phyloP scores from a whole-genome alignment of 768 basidiomycete genomes.

The Boletus fagicola region DNA sequence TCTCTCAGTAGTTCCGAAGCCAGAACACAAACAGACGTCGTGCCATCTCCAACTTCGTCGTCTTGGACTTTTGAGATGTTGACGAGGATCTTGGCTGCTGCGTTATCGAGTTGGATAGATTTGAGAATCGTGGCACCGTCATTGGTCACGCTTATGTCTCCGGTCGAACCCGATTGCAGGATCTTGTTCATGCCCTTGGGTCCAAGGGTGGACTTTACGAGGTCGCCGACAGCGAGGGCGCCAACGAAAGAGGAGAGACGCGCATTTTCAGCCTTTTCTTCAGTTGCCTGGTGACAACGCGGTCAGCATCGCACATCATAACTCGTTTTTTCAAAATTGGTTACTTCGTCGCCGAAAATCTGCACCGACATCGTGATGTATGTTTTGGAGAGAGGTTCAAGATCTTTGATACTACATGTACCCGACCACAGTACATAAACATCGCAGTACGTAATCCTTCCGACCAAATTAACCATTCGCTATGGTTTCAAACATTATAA shows the following conservation, averaged over 20 bases:
- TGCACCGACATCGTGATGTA: constrained; percentile 48
- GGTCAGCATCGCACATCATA: neutral
- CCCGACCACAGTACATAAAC: neutral
- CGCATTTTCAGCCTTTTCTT: constrained; percentile 97
- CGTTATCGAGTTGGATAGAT: constrained; percentile 95
- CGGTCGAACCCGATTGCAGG: constrained; percentile 84
- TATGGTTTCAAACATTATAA: too few relatives aligned
- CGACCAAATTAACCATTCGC: too few relatives aligned
- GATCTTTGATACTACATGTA: neutral
- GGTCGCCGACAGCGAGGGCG: constrained; percentile 93
- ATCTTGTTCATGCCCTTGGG: constrained; percentile 99
- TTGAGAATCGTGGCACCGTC: constrained; percentile 99
- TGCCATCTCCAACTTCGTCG: constrained; percentile 97
- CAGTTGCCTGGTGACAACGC: constrained; percentile 57
- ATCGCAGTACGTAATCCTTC: neutral
- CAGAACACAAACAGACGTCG: constrained; percentile 87
- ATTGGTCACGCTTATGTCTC: constrained; percentile 96
- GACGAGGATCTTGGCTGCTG: constrained; percentile 98
- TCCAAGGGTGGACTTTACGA: constrained; percentile 97
- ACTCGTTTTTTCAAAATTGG: neutral
- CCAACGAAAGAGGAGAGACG: constrained; percentile 98
- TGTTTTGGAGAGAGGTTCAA: neutral
- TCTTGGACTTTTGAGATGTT: constrained; percentile 99
- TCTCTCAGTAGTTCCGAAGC: constrained; percentile 90
- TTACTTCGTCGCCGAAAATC: constrained; percentile 66